phyloP scores from a whole-genome alignment of 2,329 filamentous ascomycete genomes.

The Talaromyces sp. region DNA sequence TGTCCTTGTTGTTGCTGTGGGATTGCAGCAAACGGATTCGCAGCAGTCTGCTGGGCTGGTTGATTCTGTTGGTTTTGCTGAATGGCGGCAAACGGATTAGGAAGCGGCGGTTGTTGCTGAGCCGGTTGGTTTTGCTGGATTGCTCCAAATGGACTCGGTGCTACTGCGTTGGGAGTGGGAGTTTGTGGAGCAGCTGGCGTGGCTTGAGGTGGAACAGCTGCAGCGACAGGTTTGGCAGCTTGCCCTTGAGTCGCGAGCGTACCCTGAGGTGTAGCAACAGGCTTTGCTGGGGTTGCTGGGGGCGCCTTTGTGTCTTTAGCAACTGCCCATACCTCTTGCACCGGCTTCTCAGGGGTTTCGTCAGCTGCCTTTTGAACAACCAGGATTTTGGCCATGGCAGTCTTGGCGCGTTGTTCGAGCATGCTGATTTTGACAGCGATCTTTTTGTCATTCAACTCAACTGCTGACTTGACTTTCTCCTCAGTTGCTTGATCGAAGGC shows the following conservation, averaged over 20 bases:
- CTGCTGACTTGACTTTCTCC: slow-evolving; percentile 53
- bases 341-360: slow-evolving; percentile 79
- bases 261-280: neutral
- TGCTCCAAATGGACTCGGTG: slow-evolving; percentile 9
- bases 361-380: slow-evolving; percentile 74
- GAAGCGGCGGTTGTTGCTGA: neutral
- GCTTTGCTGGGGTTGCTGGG: slow-evolving; percentile 26
- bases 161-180: neutral
- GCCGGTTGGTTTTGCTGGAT: slow-evolving; percentile 12
- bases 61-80: neutral
- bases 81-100: neutral
- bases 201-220: neutral
- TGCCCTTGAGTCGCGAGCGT: neutral
- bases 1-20: neutral
- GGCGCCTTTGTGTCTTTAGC: slow-evolving; percentile 62
- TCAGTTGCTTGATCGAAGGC: slow-evolving; percentile 52
- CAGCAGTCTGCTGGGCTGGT: slow-evolving; percentile 14
- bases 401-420: slow-evolving; percentile 62
- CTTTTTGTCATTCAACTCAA: slow-evolving; percentile 70
- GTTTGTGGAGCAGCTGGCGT: neutral
- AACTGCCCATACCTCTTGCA: slow-evolving; percentile 79
- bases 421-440: slow-evolving; percentile 70
- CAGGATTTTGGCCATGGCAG: slow-evolving; percentile 64
- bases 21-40: slow-evolving; percentile 6
- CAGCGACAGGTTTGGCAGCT: neutral